Percentiles rank a stretch among this genome's conserved stretches.
These are phyloP conservation scores for Termitomyces sp. DNA, from an alignment of 768 basidiomycete species.

Conservation along the genomic window DNA sequence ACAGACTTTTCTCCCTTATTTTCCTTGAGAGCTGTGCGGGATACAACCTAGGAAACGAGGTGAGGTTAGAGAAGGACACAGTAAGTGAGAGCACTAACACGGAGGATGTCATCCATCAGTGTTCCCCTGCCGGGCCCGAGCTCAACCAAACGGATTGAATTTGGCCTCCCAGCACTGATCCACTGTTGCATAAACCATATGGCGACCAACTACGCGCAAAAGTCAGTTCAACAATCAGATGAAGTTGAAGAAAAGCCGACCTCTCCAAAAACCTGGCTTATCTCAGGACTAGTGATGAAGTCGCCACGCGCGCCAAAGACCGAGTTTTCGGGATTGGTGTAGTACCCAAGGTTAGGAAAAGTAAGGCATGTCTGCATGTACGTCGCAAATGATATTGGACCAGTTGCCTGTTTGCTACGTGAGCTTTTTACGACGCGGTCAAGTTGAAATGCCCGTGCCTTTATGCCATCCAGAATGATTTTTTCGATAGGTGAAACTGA, in stretches of 20 bases:
- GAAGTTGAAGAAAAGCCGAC: slow-evolving; percentile 36
- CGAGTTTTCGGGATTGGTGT: slow-evolving; percentile 65
- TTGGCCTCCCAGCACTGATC: slow-evolving; percentile 42
- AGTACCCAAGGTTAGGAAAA: slow-evolving; percentile 91
- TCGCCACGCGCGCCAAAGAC: slow-evolving; percentile 88
- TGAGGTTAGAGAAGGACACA: background rate
- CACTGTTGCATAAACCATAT: slow-evolving; percentile 85
- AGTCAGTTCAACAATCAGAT: slow-evolving; percentile 25
- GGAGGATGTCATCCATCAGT: slow-evolving; percentile 81
- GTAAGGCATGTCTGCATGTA: slow-evolving; percentile 92
- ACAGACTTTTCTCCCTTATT: background rate
- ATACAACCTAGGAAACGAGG: slow-evolving; percentile 38
- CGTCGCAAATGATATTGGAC: slow-evolving; percentile 80
- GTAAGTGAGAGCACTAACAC: slow-evolving; percentile 43
- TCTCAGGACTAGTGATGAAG: slow-evolving; percentile 96
- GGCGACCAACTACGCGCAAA: slow-evolving; percentile 60
- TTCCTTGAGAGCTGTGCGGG: slow-evolving; percentile 35
- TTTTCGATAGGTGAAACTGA: slow-evolving; percentile 49
- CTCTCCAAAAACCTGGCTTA: slow-evolving; percentile 95
- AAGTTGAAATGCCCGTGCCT: slow-evolving; percentile 34
- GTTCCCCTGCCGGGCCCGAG: slow-evolving; percentile 94
- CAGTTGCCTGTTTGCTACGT: slow-evolving; percentile 56
- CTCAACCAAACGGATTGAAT: slow-evolving; percentile 70
- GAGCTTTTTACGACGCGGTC: background rate
- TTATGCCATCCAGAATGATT: slow-evolving; percentile 65